Evolutionary conservation across 371 early-diverging fungal species (phyloP).

Genomic region (Saksenaea oblongispora): DNA sequence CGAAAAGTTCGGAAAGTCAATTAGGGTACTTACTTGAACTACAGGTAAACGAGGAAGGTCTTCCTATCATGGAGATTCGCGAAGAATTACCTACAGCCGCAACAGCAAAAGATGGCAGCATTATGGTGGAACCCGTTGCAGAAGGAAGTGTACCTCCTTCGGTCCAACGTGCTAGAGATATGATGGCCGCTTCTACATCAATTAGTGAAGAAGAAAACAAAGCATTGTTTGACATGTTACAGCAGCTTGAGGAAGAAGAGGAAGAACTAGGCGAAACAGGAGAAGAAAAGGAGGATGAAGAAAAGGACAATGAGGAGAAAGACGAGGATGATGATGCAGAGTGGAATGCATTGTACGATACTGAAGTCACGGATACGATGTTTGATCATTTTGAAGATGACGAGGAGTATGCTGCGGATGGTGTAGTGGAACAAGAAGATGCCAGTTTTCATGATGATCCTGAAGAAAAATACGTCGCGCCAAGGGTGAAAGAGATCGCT

Average conservation of each 20-base stretch:
- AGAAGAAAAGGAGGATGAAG: conserved; percentile 28
- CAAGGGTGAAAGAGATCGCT: not conserved
- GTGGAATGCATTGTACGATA: conserved; percentile 53
- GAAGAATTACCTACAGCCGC: conserved; percentile 56
- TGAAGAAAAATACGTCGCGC: conserved; percentile 1
- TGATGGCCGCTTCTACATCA: conserved; percentile 11
- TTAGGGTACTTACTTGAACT: not conserved
- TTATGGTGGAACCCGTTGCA: not conserved
- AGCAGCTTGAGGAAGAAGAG: conserved; percentile 62
- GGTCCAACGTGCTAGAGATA: conserved; percentile 30
- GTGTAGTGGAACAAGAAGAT: conserved; percentile 56
- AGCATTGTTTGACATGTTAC: conserved; percentile 51
- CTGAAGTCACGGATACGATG: conserved; percentile 39
- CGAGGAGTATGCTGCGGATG: conserved; percentile 55
- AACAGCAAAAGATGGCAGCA: conserved; percentile 11
- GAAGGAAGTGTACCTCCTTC: conserved; percentile 4
- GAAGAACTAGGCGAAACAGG: conserved; percentile 41
- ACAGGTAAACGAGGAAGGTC: conserved; percentile 85
- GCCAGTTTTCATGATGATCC: conserved; percentile 56
- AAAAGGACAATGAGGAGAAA: conserved; percentile 49
- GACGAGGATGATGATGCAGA: conserved; percentile 52
- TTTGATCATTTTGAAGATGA: conserved; percentile 58
- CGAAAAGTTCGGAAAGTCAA: not conserved
- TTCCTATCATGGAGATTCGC: conserved; percentile 84
- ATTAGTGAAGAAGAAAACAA: conserved; percentile 32